Evolutionary conservation across 2,329 filamentous ascomycete genomes (phyloP).

Genomic region (Elsinoe fawcettii): DNA sequence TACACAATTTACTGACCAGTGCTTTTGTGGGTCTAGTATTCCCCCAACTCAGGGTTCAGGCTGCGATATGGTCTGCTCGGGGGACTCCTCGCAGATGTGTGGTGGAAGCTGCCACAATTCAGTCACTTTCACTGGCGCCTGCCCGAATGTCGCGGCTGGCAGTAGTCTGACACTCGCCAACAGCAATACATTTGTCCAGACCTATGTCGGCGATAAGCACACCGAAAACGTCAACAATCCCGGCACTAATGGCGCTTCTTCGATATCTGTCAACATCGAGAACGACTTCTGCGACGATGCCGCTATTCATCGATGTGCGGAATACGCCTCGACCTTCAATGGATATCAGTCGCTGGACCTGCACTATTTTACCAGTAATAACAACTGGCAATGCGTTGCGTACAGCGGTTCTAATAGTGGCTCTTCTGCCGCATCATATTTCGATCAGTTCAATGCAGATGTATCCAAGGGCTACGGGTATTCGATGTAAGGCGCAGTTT

Average conservation of each 20-base stretch:
- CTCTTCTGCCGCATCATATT: background rate
- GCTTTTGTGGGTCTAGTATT: background rate
- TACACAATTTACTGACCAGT: background rate
- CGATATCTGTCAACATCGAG: background rate
- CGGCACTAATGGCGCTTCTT: background rate
- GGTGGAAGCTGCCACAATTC: background rate
- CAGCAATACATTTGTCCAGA: background rate
- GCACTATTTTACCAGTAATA: background rate
- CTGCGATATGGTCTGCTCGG: background rate
- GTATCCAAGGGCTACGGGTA: background rate
- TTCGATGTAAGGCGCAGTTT: background rate
- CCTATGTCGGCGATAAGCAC: background rate
- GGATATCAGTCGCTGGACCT: slow-evolving; percentile 3
- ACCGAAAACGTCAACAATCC: slow-evolving; percentile 6
- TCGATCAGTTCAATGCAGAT: slow-evolving; percentile 4
- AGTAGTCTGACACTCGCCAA: background rate
- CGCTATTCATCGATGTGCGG: slow-evolving; percentile 3
- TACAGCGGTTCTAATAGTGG: background rate
- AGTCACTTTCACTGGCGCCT: background rate
- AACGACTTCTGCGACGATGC: slow-evolving; percentile 4
- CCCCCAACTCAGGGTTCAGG: background rate
- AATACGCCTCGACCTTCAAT: slow-evolving; percentile 1
- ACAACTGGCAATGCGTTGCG: background rate
- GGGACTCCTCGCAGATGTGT: background rate
- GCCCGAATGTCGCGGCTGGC: background rate